A percentile compares a stretch with the other conserved stretches of the same genome.
These are phyloP conservation scores for Corynespora cassiicola DNA, from an alignment of 2,329 filamentous ascomycete species.

Conservation along the genomic window DNA sequence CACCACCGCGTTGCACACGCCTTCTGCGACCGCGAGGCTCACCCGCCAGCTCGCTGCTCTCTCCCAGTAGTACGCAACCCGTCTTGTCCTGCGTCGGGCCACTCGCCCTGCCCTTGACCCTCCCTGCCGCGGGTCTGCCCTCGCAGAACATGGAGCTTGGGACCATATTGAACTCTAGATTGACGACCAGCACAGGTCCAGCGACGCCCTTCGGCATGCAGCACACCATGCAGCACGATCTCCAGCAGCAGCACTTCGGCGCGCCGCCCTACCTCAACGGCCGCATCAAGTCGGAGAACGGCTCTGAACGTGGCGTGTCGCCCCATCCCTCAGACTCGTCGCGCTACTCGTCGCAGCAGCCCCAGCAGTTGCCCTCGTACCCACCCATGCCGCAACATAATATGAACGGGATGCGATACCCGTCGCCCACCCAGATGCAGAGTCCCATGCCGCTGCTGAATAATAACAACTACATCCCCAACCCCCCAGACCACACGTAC, in stretches of 20 bases:
- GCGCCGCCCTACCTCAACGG: slow-evolving; percentile 56
- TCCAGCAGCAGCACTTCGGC: slow-evolving; percentile 52
- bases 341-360: slow-evolving; percentile 63
- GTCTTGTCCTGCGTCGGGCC: slow-evolving; percentile 15
- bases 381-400: slow-evolving; percentile 57
- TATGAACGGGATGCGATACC: slow-evolving; percentile 60
- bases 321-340: slow-evolving; percentile 64
- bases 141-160: slow-evolving; percentile 45
- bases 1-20: slow-evolving; percentile 6
- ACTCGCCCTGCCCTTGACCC: slow-evolving; percentile 5
- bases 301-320: slow-evolving; percentile 64
- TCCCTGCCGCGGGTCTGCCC: slow-evolving; percentile 18
- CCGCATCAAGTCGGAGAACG: slow-evolving; percentile 64
- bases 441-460: slow-evolving; percentile 62
- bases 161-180: slow-evolving; percentile 51
- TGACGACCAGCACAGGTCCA: slow-evolving; percentile 46
- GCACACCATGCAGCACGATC: slow-evolving; percentile 50
- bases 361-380: slow-evolving; percentile 58
- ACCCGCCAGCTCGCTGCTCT: slow-evolving; percentile 29
- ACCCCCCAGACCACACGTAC: slow-evolving; percentile 56
- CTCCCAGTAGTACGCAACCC: slow-evolving; percentile 40
- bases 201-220: slow-evolving; percentile 47
- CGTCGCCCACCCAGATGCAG: slow-evolving; percentile 59
- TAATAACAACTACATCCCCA: slow-evolving; percentile 62
- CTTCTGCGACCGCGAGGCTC: slow-evolving; percentile 27